Conservation (phyloP, 106 monocot genomes). For the Dioscorea zingiberensis region DNA sequence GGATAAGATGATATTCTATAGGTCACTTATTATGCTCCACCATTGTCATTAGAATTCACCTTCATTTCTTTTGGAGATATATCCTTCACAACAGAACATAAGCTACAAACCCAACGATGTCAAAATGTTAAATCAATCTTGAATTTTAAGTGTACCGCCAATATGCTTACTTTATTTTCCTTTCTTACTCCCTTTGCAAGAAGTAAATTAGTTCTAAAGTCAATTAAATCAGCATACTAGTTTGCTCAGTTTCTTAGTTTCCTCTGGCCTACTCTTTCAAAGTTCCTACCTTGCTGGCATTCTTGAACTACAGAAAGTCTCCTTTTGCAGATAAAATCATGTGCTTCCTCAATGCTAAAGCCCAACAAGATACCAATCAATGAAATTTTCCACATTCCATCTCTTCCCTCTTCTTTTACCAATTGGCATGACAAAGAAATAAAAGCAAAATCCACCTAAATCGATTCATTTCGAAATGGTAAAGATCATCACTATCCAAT, state of each 20-base stretch:
- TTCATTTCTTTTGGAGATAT: not conserved
- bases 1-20: not conserved
- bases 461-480: not conserved
- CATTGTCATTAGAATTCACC: not conserved
- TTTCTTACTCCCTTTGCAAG: not conserved
- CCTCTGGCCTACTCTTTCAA: too few relatives aligned
- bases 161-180: not conserved
- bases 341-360: too few relatives aligned
- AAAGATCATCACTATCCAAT: not conserved
- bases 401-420: not conserved
- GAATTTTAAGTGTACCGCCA: too few relatives aligned
- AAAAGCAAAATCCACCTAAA: not conserved
- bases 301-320: too few relatives aligned
- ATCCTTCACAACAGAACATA: not conserved
- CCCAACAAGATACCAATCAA: too few relatives aligned
- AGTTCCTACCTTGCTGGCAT: too few relatives aligned
- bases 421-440: not conserved
- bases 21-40: not conserved
- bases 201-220: not conserved
- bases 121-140: too few relatives aligned
- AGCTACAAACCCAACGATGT: not conserved
- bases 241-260: too few relatives aligned
- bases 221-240: not conserved
- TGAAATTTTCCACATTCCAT: too few relatives aligned
- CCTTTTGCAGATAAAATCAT: too few relatives aligned